Percentiles rank a stretch among this genome's conserved stretches.
Conservation (phyloP, 2,329 filamentous ascomycete species). For the Alternaria viburni region DNA sequence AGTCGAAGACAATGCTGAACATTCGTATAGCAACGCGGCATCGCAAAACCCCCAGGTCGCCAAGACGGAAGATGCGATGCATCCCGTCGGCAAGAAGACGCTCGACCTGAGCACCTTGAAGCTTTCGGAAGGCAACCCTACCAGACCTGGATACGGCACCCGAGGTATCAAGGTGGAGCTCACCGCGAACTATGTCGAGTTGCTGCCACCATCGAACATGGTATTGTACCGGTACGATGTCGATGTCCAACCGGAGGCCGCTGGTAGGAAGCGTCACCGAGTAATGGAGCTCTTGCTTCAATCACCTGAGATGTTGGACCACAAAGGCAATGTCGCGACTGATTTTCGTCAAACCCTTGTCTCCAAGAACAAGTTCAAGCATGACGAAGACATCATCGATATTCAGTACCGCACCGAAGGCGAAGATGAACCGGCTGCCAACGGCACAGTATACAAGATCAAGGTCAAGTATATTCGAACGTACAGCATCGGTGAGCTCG, state of each 20-base stretch:
- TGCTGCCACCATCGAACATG: constrained; percentile 18
- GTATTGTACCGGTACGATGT: constrained; percentile 23
- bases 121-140: constrained; percentile 13
- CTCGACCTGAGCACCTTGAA: constrained; percentile 13
- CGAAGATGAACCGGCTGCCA: constrained; percentile 21
- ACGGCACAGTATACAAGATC: constrained; percentile 18
- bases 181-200: constrained; percentile 26
- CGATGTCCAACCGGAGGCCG: constrained; percentile 9
- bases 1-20: no score
- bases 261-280: constrained; percentile 18
- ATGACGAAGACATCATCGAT: constrained; percentile 16
- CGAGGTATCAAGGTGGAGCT: constrained; percentile 19
- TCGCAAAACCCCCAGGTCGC: no score
- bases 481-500: constrained; percentile 43
- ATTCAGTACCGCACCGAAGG: constrained; percentile 27
- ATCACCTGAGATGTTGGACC: constrained; percentile 4
- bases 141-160: constrained; percentile 25
- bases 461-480: constrained; percentile 21
- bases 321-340: constrained; percentile 19
- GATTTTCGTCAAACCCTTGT: constrained; percentile 33
- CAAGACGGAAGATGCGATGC: not conserved
- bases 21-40: no score
- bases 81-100: constrained; percentile 13
- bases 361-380: constrained; percentile 24
- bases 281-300: constrained; percentile 26